These are phyloP conservation scores for Cicer yamashitae DNA, from an alignment of 306 rosid species.

Conservation along the genomic window DNA sequence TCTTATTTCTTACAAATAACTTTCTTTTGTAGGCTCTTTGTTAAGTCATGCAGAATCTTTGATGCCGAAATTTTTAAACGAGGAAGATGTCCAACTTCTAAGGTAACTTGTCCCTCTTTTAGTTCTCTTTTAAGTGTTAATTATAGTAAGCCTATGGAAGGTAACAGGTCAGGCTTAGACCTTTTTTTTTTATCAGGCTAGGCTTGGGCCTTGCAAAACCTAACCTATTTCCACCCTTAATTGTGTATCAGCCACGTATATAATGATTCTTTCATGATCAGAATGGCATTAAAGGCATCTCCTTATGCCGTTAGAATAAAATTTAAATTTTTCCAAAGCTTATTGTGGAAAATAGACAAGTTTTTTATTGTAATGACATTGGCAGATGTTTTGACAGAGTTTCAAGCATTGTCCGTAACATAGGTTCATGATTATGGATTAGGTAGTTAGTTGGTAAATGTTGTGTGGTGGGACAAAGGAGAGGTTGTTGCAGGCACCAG, in stretches of 20 bases:
- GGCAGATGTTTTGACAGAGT: constrained; percentile 5
- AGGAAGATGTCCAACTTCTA: constrained; percentile 87
- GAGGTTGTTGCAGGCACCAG: constrained; percentile 4
- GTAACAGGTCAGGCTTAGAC: no score
- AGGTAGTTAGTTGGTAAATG: constrained; percentile 10
- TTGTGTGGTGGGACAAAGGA: neutral
- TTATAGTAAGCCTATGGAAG: constrained; percentile 38
- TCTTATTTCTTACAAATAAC: constrained; percentile 45
- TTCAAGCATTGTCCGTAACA: constrained; percentile 26
- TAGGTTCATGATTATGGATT: constrained; percentile 21
- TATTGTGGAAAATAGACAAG: constrained; percentile 19
- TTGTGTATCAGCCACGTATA: constrained; percentile 12
- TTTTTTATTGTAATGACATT: neutral
- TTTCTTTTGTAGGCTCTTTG: constrained; percentile 79
- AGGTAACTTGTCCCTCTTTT: constrained; percentile 58
- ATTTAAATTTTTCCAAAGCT: constrained; percentile 13
- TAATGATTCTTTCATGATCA: constrained; percentile 21
- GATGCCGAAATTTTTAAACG: constrained; percentile 76
- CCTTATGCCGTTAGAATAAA: constrained; percentile 33
- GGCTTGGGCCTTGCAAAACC: no score
- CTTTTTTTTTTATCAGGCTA: no score
- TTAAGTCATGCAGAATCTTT: constrained; percentile 94
- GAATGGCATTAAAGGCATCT: constrained; percentile 7
- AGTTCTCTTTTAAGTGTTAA: constrained; percentile 33
- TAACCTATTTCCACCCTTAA: no score